Evolutionary conservation across 148 eudicot genomes (phyloP), one percentile per base, ranked within the genome.

Genomic region (Polygonum aviculare): DNA sequence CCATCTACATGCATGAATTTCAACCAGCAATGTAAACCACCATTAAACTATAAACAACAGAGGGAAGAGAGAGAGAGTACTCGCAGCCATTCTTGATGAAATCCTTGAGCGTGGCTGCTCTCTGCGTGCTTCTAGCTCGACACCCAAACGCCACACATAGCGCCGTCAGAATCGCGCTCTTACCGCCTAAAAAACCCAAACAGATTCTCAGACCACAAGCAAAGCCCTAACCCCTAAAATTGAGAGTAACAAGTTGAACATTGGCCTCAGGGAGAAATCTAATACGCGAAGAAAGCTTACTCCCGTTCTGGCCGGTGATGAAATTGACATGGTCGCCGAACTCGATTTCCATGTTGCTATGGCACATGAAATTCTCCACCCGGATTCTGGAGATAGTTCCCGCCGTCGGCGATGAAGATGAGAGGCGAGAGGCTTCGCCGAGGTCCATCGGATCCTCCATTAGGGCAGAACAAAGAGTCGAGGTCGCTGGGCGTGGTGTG

Each of bases 261-360:
- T 15, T 38, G 6, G 44, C 19, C 18, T 10, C 36, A 67, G 41
- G 72, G 2, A 40, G 3, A 9, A 62, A 26, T 26, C 21, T 11
- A 12, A 74, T 2, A 5, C 74, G 73, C 73, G 9, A 3, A 48
- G 31, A 18, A 26, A 65, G 78, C 96, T 80, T 85, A 95, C 98
- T 95, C 77, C 99, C 99, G 57, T 95, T 95, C 78, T 92, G 99
- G 48, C 99, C 99, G 21, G 98, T 95, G 83, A 95, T 84, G 78
- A 95, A 95, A 83, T 95, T 95, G 78, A 95, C 87, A 33, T 74
- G 76, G 47, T 90, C 93, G 21, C 89, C 90, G 11, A 95, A 82
- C 80, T 87, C 93, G 77, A 95, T 92, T 52, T 88, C 91, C 78
- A 95, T 75, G 80, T 78, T 88, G 19, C 86, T 84, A 77, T 95